A percentile compares a stretch with the other conserved stretches of the same genome.
Conservation (phyloP, 2,329 filamentous ascomycete genomes). For the Talaromyces sp. region DNA sequence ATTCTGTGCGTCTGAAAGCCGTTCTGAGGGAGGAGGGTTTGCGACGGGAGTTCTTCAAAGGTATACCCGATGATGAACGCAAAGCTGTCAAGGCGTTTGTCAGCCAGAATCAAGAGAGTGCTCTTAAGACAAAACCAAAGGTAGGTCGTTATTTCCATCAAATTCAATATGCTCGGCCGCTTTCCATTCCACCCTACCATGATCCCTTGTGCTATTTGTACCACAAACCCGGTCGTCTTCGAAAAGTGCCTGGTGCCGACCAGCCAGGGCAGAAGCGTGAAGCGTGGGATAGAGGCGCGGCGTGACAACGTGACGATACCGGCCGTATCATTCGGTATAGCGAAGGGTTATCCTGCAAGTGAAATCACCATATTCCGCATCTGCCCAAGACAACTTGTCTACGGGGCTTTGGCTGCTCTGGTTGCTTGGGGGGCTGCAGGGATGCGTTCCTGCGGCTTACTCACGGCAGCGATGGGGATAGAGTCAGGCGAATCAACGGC, state of each 20-base stretch:
- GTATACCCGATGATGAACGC: slow-evolving; percentile 50
- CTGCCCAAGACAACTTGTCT: not conserved
- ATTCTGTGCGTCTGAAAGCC: slow-evolving; percentile 64
- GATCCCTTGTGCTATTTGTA: not conserved
- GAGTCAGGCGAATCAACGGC: not conserved
- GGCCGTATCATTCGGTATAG: not conserved
- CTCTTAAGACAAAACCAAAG: slow-evolving; percentile 82
- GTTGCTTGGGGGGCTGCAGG: not conserved
- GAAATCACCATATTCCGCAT: not conserved
- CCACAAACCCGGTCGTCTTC: not conserved
- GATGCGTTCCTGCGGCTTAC: not conserved
- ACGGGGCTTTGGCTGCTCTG: not conserved
- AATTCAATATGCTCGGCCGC: slow-evolving; percentile 10
- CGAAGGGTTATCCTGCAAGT: not conserved
- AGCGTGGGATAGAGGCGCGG: not conserved
- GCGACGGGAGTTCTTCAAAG: slow-evolving; percentile 60
- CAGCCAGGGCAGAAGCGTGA: not conserved
- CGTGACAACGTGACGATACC: not conserved
- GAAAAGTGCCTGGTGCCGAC: not conserved
- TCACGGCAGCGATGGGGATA: not conserved
- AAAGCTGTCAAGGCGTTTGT: slow-evolving; percentile 66
- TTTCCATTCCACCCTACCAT: not conserved
- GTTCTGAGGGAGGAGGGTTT: slow-evolving; percentile 59
- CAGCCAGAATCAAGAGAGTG: slow-evolving; percentile 63
- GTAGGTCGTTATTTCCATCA: slow-evolving; percentile 43